Evolutionary conservation across 495 filamentous ascomycete genomes (phyloP).

Genomic region (Talaromyces adpressus): DNA sequence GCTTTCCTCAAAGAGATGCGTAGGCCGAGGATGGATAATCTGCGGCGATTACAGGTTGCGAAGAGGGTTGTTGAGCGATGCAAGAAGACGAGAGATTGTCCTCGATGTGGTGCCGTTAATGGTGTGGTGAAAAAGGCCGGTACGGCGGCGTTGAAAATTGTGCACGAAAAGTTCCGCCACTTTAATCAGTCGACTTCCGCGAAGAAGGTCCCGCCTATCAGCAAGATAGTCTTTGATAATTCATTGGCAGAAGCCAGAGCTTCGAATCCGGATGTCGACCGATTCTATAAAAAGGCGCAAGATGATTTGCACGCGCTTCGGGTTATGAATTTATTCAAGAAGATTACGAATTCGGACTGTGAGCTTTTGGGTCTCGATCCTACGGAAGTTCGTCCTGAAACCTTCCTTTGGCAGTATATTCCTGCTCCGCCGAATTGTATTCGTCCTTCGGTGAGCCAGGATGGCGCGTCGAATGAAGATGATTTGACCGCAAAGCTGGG

Average conservation of each 20-base stretch:
- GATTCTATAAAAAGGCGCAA: conserved; percentile 80
- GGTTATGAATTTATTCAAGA: conserved; percentile 84
- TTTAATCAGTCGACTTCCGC: conserved; percentile 80
- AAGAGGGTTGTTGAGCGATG: conserved; percentile 86
- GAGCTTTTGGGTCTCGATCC: conserved; percentile 87
- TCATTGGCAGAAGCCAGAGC: conserved; percentile 74
- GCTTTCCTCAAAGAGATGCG: conserved; percentile 69
- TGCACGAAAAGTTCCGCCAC: conserved; percentile 84
- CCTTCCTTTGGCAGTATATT: conserved; percentile 96
- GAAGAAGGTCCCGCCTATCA: conserved; percentile 71
- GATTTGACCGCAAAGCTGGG: conserved; percentile 91
- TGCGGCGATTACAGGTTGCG: conserved; percentile 67
- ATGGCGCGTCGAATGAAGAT: conserved; percentile 87
- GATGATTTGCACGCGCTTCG: conserved; percentile 89
- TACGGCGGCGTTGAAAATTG: conserved; percentile 71
- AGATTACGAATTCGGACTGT: conserved; percentile 77
- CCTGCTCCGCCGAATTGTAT: conserved; percentile 92
- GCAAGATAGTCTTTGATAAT: conserved; percentile 74
- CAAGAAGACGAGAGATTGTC: conserved; percentile 72
- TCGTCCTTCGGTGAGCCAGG: conserved; percentile 86
- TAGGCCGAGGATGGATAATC: conserved; percentile 75
- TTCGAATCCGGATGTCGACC: conserved; percentile 74
- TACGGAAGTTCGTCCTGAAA: conserved; percentile 80
- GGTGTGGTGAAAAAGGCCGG: conserved; percentile 84
- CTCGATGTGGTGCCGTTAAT: conserved; percentile 69